Evolutionary conservation across 345 rosid genomes (phyloP).

Genomic region (Gynandropsis gynandra): DNA sequence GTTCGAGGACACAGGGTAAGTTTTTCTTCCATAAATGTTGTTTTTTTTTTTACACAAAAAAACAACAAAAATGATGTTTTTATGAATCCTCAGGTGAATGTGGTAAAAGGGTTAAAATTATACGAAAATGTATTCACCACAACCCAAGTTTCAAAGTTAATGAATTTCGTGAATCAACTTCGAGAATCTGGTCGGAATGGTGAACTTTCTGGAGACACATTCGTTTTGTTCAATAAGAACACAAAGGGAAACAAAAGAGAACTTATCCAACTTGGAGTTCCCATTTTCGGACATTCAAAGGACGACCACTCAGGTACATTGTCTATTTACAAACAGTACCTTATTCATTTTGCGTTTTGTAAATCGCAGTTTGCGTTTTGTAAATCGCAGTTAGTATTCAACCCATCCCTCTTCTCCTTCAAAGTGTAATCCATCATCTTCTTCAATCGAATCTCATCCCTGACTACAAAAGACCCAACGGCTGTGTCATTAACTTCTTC

Average conservation of each 20-base stretch:
- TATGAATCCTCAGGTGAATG: constrained; percentile 68
- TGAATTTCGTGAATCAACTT: constrained; percentile 49
- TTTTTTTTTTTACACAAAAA: too few species aligned
- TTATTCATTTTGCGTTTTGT: background rate
- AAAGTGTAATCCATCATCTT: constrained; percentile 69
- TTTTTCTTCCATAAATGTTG: constrained; percentile 19
- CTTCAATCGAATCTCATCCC: constrained; percentile 79
- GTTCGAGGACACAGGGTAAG: constrained; percentile 93
- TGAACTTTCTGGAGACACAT: constrained; percentile 81
- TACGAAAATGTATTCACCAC: constrained; percentile 64
- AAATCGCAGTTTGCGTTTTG: background rate
- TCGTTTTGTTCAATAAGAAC: constrained; percentile 83
- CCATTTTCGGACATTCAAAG: constrained; percentile 59
- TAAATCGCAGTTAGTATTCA: constrained; percentile 37
- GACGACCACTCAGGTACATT: constrained; percentile 43
- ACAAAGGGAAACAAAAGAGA: constrained; percentile 86
- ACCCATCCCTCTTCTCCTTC: constrained; percentile 75
- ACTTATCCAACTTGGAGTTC: constrained; percentile 78
- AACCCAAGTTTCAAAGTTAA: constrained; percentile 61
- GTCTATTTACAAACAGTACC: constrained; percentile 2
- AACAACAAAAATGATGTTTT: background rate
- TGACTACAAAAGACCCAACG: constrained; percentile 78
- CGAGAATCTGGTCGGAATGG: constrained; percentile 76
- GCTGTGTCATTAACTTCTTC: constrained; percentile 88
- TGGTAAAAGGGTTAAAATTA: constrained; percentile 86